Conservation (phyloP, 768 basidiomycete genomes). For the Suillus hirtellus region DNA sequence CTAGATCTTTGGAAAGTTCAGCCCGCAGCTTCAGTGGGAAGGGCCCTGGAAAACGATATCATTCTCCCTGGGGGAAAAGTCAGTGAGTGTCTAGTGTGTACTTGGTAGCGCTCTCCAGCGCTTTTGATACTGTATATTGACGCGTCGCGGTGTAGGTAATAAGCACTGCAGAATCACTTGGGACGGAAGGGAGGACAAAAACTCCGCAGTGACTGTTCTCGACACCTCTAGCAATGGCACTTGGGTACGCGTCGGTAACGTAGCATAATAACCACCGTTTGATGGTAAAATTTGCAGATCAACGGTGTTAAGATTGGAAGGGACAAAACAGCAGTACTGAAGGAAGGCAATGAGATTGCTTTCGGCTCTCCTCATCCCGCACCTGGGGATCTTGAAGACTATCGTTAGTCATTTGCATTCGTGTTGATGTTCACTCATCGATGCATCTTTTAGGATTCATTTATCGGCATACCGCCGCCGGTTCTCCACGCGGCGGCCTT, state of each 20-base stretch:
- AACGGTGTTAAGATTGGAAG: constrained; percentile 43
- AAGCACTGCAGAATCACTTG: constrained; percentile 38
- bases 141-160: constrained; percentile 38
- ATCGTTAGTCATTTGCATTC: constrained; percentile 51
- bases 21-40: constrained; percentile 54
- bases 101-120: constrained; percentile 13
- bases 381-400: constrained; percentile 61
- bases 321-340: constrained; percentile 42
- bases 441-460: constrained; percentile 55
- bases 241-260: constrained; percentile 28
- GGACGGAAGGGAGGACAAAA: constrained; percentile 35
- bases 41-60: constrained; percentile 51
- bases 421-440: neutral
- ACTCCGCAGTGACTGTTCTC: constrained; percentile 34
- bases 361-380: constrained; percentile 66
- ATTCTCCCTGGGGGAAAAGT: constrained; percentile 71
- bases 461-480: constrained; percentile 62
- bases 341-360: constrained; percentile 79
- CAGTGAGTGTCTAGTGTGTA: constrained; percentile 47
- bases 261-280: neutral
- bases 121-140: constrained; percentile 19
- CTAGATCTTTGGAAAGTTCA: constrained; percentile 63
- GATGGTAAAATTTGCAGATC: constrained; percentile 25
- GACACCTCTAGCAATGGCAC: constrained; percentile 48
- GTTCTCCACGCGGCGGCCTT: constrained; percentile 51